Evolutionary conservation across 1,284 basidiomycete species (phyloP).

Genomic region (Trichosporon faecale): DNA sequence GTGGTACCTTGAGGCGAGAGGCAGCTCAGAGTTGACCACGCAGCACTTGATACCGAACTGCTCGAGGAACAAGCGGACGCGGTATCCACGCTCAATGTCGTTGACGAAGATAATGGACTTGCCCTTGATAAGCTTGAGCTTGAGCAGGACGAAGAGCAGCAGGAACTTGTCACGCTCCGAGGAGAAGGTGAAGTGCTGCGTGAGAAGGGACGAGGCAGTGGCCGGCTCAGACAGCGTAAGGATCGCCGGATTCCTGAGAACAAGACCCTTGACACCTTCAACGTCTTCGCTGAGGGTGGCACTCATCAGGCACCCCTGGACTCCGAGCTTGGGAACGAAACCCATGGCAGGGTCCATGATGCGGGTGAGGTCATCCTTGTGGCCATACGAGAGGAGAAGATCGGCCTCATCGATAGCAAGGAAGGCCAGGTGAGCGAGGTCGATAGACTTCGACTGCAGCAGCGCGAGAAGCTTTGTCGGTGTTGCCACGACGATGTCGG

Average conservation of each 20-base stretch:
- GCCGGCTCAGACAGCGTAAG: slow-evolving; percentile 84
- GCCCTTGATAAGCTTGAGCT: slow-evolving; percentile 88
- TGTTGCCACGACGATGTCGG: slow-evolving; percentile 88
- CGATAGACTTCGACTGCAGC: slow-evolving; percentile 69
- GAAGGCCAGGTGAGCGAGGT: slow-evolving; percentile 62
- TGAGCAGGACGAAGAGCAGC: slow-evolving; percentile 88
- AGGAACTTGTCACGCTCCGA: slow-evolving; percentile 95
- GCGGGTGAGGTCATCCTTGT: slow-evolving; percentile 83
- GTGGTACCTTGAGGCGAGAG: slow-evolving; percentile 93
- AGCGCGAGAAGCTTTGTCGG: slow-evolving; percentile 78
- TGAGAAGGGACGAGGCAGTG: slow-evolving; percentile 63
- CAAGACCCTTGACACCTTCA: slow-evolving; percentile 80
- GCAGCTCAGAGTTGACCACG: slow-evolving; percentile 93
- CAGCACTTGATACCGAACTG: slow-evolving; percentile 97
- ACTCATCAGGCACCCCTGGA: slow-evolving; percentile 94
- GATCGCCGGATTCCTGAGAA: slow-evolving; percentile 78
- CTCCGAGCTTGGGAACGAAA: slow-evolving; percentile 74
- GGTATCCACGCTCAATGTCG: slow-evolving; percentile 89
- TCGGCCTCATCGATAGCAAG: slow-evolving; percentile 98
- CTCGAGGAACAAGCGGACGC: slow-evolving; percentile 93
- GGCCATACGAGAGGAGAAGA: slow-evolving; percentile 93
- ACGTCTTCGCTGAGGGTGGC: slow-evolving; percentile 98
- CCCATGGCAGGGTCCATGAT: slow-evolving; percentile 62
- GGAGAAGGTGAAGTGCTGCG: slow-evolving; percentile 76
- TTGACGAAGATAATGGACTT: slow-evolving; percentile 98